Conservation (phyloP, 2,329 filamentous ascomycete species). For the Fonsecaea monophora region DNA sequence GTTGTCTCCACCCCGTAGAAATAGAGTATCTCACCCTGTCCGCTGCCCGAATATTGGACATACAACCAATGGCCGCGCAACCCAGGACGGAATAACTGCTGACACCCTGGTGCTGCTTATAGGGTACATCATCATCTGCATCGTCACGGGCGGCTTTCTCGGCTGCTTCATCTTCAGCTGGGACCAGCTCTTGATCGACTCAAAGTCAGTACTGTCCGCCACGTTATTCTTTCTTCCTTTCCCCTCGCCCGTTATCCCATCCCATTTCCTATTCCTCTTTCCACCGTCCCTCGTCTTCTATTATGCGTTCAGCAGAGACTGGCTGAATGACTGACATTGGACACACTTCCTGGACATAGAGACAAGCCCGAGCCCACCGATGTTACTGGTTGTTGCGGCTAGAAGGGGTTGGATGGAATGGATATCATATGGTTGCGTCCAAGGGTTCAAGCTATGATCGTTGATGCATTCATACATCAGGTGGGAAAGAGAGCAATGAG, state of each 20-base stretch:
- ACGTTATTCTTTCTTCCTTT: neutral
- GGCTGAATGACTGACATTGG: neutral
- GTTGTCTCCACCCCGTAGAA: neutral
- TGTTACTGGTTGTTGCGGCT: neutral
- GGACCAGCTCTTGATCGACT: constrained; percentile 41
- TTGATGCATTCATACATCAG: neutral
- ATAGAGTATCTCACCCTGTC: too few species aligned
- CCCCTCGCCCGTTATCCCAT: neutral
- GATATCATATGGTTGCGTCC: neutral
- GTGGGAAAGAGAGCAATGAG: neutral
- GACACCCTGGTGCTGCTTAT: constrained; percentile 47
- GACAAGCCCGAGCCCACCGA: neutral
- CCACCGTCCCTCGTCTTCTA: neutral
- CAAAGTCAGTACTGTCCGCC: neutral
- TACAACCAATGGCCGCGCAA: too few species aligned
- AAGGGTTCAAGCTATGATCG: neutral
- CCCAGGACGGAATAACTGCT: neutral
- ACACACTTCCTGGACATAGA: neutral
- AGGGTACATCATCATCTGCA: constrained; percentile 79
- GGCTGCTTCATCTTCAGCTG: constrained; percentile 78
- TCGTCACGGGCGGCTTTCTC: constrained; percentile 76
- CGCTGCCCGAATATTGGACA: too few species aligned
- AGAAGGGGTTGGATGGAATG: neutral
- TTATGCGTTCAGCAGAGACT: neutral
- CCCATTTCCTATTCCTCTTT: neutral